Evolutionary conservation across 2,329 filamentous ascomycete genomes (phyloP), one percentile per base, ranked within the genome.

Genomic region (Sclerotiophoma versabilis): DNA sequence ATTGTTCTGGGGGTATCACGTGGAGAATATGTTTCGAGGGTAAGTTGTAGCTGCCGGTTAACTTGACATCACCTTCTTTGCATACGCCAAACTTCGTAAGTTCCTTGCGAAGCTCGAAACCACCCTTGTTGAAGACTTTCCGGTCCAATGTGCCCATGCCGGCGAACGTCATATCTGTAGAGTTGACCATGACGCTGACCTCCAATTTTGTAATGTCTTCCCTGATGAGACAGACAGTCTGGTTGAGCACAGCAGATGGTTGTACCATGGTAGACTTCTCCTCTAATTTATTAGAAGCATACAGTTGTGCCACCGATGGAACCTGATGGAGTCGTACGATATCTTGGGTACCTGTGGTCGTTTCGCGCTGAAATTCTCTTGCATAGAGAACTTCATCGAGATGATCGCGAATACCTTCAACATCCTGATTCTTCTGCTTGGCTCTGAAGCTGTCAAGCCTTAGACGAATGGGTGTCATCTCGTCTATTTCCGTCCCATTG

Each of bases 161-260:
- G 4, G 54, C 41, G 42, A 75, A 72, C 2, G 39, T 44, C 1
- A 23, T 15, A 14, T 72, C 65, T 0, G 73, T 74, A 3, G 66
- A 70, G 33, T 70, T 75, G 17, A 74, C 70, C 32, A 74, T 64
- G 7, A 70, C 57, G 36, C 74, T 70, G 9, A 69, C 68, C 7
- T 69, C 65, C 1, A 75, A 30, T 22, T 54, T 66, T 2, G 72
- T 73, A 20, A 75, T 75, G 23, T 75, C 71, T 43, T 72, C 65
- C 41, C 66, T 64, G 7, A 66, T 25, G 10, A 75, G 33, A 26
- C 65, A 71, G 0, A 75, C 61, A 4, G 50, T 68, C 5, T 67
- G 36, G 19, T 75, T 73, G 59, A 70, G 64, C 1, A 49, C 39
- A 11, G 44, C 49, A 4, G 66, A 67, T 15, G 68, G 60, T 4